Percentiles rank a stretch among this genome's conserved stretches.
Conservation (phyloP, 805 yeast species). For the Alloascoidea hylecoeti region DNA sequence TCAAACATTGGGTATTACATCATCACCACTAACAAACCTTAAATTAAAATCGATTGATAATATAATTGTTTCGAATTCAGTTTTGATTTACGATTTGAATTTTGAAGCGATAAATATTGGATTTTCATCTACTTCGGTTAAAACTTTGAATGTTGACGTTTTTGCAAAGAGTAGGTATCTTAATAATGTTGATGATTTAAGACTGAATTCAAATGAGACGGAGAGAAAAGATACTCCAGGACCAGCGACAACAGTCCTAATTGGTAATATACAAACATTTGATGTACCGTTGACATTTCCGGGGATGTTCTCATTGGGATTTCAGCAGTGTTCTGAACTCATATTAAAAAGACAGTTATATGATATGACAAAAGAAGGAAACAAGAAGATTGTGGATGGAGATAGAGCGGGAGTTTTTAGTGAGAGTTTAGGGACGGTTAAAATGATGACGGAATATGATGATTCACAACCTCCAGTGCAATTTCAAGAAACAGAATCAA, state of each 20-base stretch:
- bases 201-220: too few species aligned
- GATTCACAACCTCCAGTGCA: neutral
- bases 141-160: neutral
- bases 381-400: neutral
- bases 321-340: neutral
- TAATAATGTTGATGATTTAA: neutral
- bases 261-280: neutral
- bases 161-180: conserved; percentile 1
- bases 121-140: neutral
- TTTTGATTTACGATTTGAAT: neutral
- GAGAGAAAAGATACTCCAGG: neutral
- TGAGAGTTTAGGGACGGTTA: neutral
- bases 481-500: neutral
- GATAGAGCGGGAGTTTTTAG: neutral
- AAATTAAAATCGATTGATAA: neutral
- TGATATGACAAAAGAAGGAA: neutral
- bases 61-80: neutral
- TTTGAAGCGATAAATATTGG: conserved; percentile 1
- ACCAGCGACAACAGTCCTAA: neutral
- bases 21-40: neutral
- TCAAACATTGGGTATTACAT: neutral
- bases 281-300: neutral
- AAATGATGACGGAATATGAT: neutral
- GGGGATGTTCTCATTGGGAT: neutral
- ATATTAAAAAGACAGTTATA: neutral